Evolutionary conservation across 2,329 filamentous ascomycete genomes (phyloP), one percentile per base, ranked within the genome.

Genomic region (Neodidymelliopsis sp.): DNA sequence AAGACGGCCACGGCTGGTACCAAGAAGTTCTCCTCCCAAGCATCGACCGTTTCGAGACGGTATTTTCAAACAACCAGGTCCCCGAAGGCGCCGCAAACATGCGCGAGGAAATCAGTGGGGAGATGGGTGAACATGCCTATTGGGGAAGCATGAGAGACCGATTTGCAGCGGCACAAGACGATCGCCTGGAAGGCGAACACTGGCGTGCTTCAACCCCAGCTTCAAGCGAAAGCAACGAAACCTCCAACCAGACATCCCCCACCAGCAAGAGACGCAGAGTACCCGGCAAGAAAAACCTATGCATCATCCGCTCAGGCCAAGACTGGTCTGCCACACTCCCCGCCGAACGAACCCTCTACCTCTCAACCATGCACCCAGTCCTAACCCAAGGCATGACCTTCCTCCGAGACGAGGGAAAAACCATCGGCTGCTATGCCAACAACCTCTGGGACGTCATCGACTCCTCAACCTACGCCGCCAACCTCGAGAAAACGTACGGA

Each of bases 111-210:
- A 60, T 76, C 4, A 73, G 69, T 13, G 74, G 73, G 0, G 64
- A 67, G 22, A 62, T 79, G 12, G 55, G 66, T 27, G 74, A 79
- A 57, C 77, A 79, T 53, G 73, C 67, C 1, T 79, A 79, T 54
- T 79, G 75, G 75, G 77, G 76, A 2, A 76, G 74, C 54, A 77
- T 77, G 75, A 68, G 76, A 11, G 76, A 79, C 51, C 70, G 77
- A 4, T 47, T 79, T 11, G 65, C 76, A 3, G 58, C 60, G 2
- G 62, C 71, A 5, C 76, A 79, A 54, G 70, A 62, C 18, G 70
- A 76, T 54, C 43, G 49, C 3, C 54, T 78, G 2, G 39, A 55
- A 0, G 72, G 71, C 1, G 60, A 67, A n/a, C 57, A 42, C 57
- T 67, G 45, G 55, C 24, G n/a, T 12, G 27, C 19, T n/a, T 6